Evolutionary conservation across 75 land plant species (phyloP), one percentile per base, ranked within the genome.

Genomic region (Pinus albicaulis): DNA sequence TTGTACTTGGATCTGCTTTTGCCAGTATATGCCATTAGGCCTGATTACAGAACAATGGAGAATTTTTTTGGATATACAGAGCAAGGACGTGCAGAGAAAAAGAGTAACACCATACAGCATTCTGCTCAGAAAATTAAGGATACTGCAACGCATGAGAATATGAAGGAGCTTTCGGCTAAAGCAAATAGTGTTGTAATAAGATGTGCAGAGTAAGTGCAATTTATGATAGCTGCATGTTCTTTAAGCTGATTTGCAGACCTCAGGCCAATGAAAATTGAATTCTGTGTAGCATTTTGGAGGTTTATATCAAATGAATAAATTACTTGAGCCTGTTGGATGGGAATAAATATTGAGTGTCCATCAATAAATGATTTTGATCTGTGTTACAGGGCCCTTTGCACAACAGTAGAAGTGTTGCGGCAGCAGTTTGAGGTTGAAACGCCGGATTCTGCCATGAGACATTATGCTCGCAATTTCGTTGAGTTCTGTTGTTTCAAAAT

Each of bases 401-500:
- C 76, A 52, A 63, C 88, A 2, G 83, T 77, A 26, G 85, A 88
- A 28, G 57, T 23, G 20, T 41, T 91, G 73, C 81, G 80, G 64
- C 76, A 69, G 2, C 86, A 82, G 63, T 88, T 88, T 76, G 86
- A 88, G 65, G 59, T 23, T 3, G 76, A 56, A 71, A 79, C 77
- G 57, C 76, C 76, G 0, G 78, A 74, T 17, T 55, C 5, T 25
- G 71, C 71, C 34, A 34, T 3, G 38, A 12, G 31, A 38, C 71
- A 74, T 26, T 88, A 86, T 76, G 81, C 90, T 4, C 81, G 86
- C 70, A 85, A 80, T 41, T 53, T 92, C 8, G 74, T 92, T 59
- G 92, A 92, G 78, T 90, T 76, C 73, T 90, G 88, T 80, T 63
- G 86, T 60, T 71, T 80, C 13, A 85, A 79, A 61, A 88, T 88